These are phyloP conservation scores for Nasturtium officinale DNA, from an alignment of 345 rosid species.

Conservation along the genomic window DNA sequence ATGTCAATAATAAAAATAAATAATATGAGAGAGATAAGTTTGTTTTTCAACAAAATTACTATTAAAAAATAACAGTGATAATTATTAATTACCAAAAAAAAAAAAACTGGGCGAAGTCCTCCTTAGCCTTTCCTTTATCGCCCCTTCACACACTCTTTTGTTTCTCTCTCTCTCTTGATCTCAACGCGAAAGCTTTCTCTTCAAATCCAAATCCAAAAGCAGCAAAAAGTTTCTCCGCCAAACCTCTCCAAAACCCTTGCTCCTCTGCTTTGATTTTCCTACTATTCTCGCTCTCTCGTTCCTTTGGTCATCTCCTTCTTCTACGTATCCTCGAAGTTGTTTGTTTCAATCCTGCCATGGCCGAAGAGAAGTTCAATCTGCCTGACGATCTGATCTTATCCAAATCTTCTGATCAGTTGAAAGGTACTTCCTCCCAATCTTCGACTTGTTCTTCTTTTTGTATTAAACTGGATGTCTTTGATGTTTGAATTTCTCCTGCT, in stretches of 20 bases:
- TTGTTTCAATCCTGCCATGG: slow-evolving; percentile 52
- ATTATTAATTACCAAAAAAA: neutral
- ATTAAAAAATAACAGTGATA: too few relatives aligned
- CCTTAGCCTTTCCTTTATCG: slow-evolving; percentile 34
- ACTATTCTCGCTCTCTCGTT: slow-evolving; percentile 1
- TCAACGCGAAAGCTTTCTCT: slow-evolving; percentile 10
- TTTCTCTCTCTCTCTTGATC: slow-evolving; percentile 8
- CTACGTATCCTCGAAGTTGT: slow-evolving; percentile 10
- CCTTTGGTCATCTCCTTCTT: slow-evolving; percentile 2
- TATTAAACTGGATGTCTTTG: neutral
- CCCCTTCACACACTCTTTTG: slow-evolving; percentile 13
- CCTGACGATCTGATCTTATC: slow-evolving; percentile 76
- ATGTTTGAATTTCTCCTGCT: slow-evolving; percentile 13
- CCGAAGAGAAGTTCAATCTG: slow-evolving; percentile 76
- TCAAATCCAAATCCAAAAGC: slow-evolving; percentile 42
- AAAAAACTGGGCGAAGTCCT: slow-evolving; percentile 9
- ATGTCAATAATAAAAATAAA: too few relatives aligned
- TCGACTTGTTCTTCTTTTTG: neutral
- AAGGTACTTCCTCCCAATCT: slow-evolving; percentile 49
- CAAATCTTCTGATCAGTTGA: slow-evolving; percentile 64
- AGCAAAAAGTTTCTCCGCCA: slow-evolving; percentile 27
- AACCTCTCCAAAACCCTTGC: slow-evolving; percentile 23
- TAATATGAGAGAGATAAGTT: too few relatives aligned
- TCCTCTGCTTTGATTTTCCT: neutral
- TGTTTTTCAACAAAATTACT: too few relatives aligned